Conservation (phyloP, 768 basidiomycete genomes). For the Collybia mongolica region DNA sequence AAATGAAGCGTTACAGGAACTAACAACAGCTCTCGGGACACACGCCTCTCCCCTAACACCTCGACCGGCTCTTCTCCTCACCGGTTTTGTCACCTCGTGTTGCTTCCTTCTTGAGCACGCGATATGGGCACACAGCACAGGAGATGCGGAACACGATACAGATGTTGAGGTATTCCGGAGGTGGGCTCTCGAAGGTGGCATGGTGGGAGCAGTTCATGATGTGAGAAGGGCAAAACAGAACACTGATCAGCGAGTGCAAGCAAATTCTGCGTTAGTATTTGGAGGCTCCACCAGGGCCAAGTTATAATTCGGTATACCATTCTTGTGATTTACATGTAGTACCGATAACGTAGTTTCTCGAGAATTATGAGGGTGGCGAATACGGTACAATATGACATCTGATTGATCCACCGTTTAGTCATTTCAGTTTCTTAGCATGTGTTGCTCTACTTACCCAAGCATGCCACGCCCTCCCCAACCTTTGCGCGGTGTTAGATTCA, state of each 20-base stretch:
- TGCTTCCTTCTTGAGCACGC: constrained; percentile 69
- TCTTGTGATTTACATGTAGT: neutral
- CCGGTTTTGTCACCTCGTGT: constrained; percentile 53
- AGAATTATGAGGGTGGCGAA: constrained; percentile 19
- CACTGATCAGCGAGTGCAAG: constrained; percentile 18
- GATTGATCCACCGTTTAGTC: constrained; percentile 5
- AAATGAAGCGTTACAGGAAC: constrained; percentile 33
- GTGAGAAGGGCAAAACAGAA: constrained; percentile 27
- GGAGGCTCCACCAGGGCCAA: constrained; percentile 20
- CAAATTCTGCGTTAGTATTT: constrained; percentile 35
- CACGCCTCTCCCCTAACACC: constrained; percentile 48
- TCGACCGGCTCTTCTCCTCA: constrained; percentile 57
- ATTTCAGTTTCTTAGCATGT: neutral
- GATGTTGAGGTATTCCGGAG: constrained; percentile 54
- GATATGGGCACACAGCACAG: constrained; percentile 46
- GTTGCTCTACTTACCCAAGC: constrained; percentile 58
- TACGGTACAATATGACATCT: constrained; percentile 68
- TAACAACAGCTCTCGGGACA: constrained; percentile 37
- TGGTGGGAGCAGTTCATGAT: constrained; percentile 34
- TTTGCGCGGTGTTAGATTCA: constrained; percentile 65
- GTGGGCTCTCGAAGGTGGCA: constrained; percentile 47
- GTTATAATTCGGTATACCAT: constrained; percentile 13
- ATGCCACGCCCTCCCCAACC: constrained; percentile 89
- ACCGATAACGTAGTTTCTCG: neutral
- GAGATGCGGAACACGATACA: constrained; percentile 27